Percentiles rank a stretch among this genome's conserved stretches.
These are phyloP conservation scores for Kwoniella sp. DNA, from an alignment of 768 basidiomycete species.

Conservation along the genomic window DNA sequence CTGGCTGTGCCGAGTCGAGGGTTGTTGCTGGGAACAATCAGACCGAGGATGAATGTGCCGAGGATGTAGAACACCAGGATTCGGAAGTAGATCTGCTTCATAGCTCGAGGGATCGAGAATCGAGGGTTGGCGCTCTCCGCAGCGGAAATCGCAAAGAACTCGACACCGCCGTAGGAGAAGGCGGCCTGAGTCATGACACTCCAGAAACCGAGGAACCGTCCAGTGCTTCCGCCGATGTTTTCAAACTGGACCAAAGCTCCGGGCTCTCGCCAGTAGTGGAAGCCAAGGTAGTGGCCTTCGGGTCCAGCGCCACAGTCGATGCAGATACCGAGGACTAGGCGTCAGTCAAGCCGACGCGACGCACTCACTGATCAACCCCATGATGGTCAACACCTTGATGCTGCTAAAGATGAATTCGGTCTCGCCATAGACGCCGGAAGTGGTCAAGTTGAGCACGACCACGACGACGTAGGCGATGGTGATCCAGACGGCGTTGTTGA, in stretches of 20 bases:
- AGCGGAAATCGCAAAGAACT: conserved; percentile 64
- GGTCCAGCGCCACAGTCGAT: conserved; percentile 18
- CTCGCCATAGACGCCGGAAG: conserved; percentile 57
- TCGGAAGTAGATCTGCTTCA: conserved; percentile 65
- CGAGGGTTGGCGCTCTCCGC: conserved; percentile 71
- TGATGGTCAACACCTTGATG: conserved; percentile 37
- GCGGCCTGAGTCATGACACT: conserved; percentile 18
- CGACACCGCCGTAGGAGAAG: conserved; percentile 65
- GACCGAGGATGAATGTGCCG: conserved; percentile 66
- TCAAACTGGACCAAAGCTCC: conserved; percentile 7
- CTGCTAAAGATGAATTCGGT: conserved; percentile 63
- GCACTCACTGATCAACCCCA: conserved; percentile 41
- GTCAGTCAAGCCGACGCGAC: background rate
- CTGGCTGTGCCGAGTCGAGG: conserved; percentile 12
- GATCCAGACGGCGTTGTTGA: conserved; percentile 28
- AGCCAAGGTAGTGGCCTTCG: conserved; percentile 12
- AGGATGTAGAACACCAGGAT: conserved; percentile 65
- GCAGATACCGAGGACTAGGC: conserved; percentile 39
- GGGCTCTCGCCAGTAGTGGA: conserved; percentile 16
- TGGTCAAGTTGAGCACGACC: conserved; percentile 11
- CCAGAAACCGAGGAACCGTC: conserved; percentile 17
- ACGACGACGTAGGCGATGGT: conserved; percentile 24
- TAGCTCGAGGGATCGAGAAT: conserved; percentile 63
- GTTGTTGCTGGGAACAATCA: conserved; percentile 60
- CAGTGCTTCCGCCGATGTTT: conserved; percentile 1